These are phyloP conservation scores for Nigrospora osmanthi DNA, from an alignment of 2,329 filamentous ascomycete genomes.

Conservation along the genomic window DNA sequence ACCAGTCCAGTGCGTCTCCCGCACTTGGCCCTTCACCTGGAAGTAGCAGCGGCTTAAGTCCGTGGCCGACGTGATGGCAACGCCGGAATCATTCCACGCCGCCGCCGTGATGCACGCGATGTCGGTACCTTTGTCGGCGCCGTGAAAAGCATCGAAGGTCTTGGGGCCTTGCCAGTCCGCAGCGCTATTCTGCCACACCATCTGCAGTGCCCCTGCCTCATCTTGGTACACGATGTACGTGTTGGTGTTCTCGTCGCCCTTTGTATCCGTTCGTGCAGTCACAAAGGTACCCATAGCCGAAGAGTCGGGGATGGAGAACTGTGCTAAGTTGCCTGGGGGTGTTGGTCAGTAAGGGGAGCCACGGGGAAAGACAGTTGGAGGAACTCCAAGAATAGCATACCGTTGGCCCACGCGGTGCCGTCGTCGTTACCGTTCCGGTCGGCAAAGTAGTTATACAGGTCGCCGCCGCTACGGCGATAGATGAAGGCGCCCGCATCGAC, in stretches of 20 bases:
- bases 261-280: constrained; percentile 9
- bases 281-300: constrained; percentile 11
- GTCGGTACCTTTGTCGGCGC: constrained; percentile 8
- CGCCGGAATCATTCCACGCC: constrained; percentile 1
- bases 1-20: too few relatives aligned
- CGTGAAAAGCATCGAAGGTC: constrained; percentile 8
- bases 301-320: constrained; percentile 5
- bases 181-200: constrained; percentile 13
- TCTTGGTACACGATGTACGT: constrained; percentile 14
- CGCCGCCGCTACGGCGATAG: constrained; percentile 10
- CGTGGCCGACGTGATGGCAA: constrained; percentile 7
- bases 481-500: constrained; percentile 8
- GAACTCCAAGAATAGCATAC: neutral
- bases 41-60: constrained; percentile 14
- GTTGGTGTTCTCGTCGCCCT: constrained; percentile 9
- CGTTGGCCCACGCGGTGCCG: constrained; percentile 10
- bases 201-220: constrained; percentile 7
- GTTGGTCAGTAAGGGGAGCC: too few relatives aligned
- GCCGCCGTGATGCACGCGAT: constrained; percentile 11
- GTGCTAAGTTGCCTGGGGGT: neutral
- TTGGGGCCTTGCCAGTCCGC: constrained; percentile 9
- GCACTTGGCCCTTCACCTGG: neutral
- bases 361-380: too few relatives aligned
- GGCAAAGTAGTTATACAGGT: constrained; percentile 8
- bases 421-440: constrained; percentile 7